Base-by-base conservation (phyloP, 345 rosid species). In the Populus davidiana region DNA sequence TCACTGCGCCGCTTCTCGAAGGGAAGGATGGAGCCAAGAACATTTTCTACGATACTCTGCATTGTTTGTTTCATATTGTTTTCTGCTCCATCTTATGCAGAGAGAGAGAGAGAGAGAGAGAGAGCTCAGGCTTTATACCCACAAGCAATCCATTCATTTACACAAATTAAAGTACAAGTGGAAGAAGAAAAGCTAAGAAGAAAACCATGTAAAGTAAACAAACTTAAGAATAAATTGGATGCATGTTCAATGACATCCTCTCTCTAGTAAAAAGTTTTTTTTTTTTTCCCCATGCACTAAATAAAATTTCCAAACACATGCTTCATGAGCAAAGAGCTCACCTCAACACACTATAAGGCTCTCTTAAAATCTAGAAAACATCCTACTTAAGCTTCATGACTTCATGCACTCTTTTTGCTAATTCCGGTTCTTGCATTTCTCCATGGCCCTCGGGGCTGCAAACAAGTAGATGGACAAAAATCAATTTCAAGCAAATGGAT, bases 391-490 rank as follows among this genome's bases (percentile, higher is more conserved):
- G 80, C 64, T 71, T 80, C 72, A 35, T 29, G 38, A 61, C 72
- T 36, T 27, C 33, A 38, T 25, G 21, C 7, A 5, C 21, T n/a
- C 12, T 39, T 65, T 41, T 43, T 21, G 0, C 80, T 80, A 84
- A 67, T 70, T 69, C 25, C 71, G 82, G 79, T 31, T 84, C 85
- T 83, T 86, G 84, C 85, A 86, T 80, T 88, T 88, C 82, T 83
- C 89, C 84, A 77, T 73, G 62, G 86, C 82, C 78, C 89, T 83
- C 27, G 91, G 91, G 78, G 91, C 91, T 86, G 91, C 76, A 81
- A 73, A 54, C 38, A 77, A 17, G 49, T 38, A 63, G 14, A 62
- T 50, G 59, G 31, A 70, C 47, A 5, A 23, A 68, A 67, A 63
- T n/a, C 66, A 76, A 75, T 14, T 13, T 68, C 50, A 13, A 33